phyloP scores from a whole-genome alignment of 1,139 yeast genomes.

The Tardiomyces blankii region DNA sequence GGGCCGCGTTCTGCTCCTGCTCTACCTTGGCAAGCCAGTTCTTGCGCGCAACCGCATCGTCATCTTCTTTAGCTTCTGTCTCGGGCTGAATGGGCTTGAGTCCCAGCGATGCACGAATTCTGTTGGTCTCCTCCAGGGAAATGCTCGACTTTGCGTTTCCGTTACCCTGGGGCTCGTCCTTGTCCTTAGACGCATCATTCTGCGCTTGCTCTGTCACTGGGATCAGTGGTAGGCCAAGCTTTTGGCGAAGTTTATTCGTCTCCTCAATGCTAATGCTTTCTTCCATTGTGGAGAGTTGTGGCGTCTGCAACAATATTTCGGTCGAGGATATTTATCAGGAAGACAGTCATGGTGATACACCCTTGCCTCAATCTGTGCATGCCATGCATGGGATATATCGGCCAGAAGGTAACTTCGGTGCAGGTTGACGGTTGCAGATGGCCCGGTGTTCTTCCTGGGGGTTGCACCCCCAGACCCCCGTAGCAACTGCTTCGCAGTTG shows the following conservation, averaged over 20 bases:
- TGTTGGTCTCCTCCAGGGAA: slow-evolving; percentile 22
- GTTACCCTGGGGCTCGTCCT: neutral
- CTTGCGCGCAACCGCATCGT: slow-evolving; percentile 21
- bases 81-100: slow-evolving; percentile 25
- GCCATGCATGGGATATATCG: neutral
- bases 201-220: slow-evolving; percentile 7
- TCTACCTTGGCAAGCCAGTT: slow-evolving; percentile 21
- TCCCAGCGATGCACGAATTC: slow-evolving; percentile 17
- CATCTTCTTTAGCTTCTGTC: neutral
- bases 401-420: no score
- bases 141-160: slow-evolving; percentile 1
- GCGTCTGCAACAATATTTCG: neutral
- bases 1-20: slow-evolving; percentile 8
- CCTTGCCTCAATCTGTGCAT: neutral
- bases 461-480: no score
- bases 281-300: neutral
- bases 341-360: neutral
- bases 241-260: slow-evolving; percentile 18
- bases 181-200: no score
- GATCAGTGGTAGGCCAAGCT: slow-evolving; percentile 25
- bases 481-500: no score
- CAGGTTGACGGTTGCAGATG: no score
- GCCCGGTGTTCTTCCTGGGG: no score
- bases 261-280: slow-evolving; percentile 17
- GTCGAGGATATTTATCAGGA: neutral